These are phyloP conservation scores for Mycena rosella DNA, from an alignment of 768 basidiomycete species.

Conservation along the genomic window DNA sequence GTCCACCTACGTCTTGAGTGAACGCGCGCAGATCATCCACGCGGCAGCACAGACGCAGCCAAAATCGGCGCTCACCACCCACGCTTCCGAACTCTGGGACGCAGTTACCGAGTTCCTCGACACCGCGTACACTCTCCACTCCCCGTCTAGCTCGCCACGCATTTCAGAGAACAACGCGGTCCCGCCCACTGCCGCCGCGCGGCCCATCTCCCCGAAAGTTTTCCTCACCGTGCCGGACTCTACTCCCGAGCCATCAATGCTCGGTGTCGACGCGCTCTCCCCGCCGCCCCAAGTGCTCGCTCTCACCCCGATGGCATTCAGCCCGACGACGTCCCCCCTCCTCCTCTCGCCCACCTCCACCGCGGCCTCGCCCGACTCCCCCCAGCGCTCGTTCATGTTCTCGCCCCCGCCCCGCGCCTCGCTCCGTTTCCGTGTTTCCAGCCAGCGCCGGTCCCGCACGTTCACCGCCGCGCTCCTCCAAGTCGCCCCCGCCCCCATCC, in stretches of 20 bases:
- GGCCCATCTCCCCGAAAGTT: too few species aligned
- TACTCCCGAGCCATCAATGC: not conserved
- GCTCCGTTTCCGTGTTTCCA: too few species aligned
- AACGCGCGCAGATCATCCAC: not conserved
- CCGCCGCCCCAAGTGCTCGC: not conserved
- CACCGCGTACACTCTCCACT: not conserved
- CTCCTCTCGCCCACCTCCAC: too few species aligned
- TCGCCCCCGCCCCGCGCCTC: not conserved
- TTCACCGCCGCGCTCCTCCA: too few species aligned
- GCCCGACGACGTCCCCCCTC: not conserved
- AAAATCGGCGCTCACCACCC: not conserved
- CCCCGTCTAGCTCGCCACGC: conserved; percentile 8
- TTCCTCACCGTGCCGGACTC: too few species aligned
- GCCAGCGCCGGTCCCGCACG: too few species aligned
- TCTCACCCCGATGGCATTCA: not conserved
- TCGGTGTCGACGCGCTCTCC: not conserved
- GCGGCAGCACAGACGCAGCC: not conserved
- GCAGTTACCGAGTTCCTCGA: conserved; percentile 9
- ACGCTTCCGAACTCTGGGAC: not conserved
- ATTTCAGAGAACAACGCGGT: too few species aligned
- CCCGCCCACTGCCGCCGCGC: too few species aligned
- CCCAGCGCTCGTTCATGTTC: not conserved
- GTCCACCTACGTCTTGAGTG: conserved; percentile 8
- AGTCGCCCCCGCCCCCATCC: too few species aligned
- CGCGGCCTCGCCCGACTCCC: not conserved